A percentile compares a stretch with the other conserved stretches of the same genome.
Conservation (phyloP, 2,329 filamentous ascomycete species). For the Cladophialophora immunda region DNA sequence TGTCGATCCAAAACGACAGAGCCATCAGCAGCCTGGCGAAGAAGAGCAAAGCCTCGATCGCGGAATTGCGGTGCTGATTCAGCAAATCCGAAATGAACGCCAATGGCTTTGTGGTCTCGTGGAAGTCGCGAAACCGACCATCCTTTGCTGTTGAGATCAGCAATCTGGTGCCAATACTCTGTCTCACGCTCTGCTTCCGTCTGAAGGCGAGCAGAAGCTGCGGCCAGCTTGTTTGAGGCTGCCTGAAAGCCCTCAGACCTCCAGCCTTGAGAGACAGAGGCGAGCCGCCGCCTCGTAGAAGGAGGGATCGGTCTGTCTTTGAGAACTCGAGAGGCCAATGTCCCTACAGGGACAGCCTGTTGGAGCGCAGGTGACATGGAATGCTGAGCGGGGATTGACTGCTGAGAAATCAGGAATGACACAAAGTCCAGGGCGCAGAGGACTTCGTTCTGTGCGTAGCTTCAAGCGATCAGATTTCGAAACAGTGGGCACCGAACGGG, state of each 20-base stretch:
- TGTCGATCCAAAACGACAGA: conserved; percentile 74
- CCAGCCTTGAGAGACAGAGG: conserved; percentile 71
- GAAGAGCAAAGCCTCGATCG: conserved; percentile 79
- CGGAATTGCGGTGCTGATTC: conserved; percentile 71
- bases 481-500: conserved; percentile 5
- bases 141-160: conserved; percentile 80
- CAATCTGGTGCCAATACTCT: conserved; percentile 86
- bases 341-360: conserved; percentile 75
- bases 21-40: conserved; percentile 78
- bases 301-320: conserved; percentile 68
- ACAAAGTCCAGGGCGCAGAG: conserved; percentile 81
- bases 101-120: conserved; percentile 75
- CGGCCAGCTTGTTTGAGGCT: conserved; percentile 76
- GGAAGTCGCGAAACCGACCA: conserved; percentile 87
- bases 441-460: conserved; percentile 56
- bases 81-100: conserved; percentile 87
- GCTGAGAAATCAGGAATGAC: conserved; percentile 83
- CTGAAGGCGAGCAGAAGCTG: conserved; percentile 75
- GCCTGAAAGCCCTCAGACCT: conserved; percentile 79
- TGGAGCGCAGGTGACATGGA: conserved; percentile 77
- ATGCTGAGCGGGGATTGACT: conserved; percentile 73
- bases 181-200: conserved; percentile 81
- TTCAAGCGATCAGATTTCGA: conserved; percentile 39
- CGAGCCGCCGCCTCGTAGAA: conserved; percentile 62
- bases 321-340: conserved; percentile 73